Conservation (phyloP, 805 yeast genomes). For the Yarrowia yakushimensis region DNA sequence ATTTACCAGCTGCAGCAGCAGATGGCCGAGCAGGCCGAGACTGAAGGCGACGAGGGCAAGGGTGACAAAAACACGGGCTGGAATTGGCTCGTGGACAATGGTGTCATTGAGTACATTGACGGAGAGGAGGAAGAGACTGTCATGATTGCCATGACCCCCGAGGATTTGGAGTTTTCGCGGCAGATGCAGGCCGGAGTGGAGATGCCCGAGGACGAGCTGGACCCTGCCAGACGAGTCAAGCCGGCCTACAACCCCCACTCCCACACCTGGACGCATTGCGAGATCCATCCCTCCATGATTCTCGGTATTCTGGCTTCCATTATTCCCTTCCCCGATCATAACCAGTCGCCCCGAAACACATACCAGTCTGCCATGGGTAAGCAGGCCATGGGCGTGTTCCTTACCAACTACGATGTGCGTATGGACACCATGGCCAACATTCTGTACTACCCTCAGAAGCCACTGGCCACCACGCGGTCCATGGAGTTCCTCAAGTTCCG, state of each 20-base stretch:
- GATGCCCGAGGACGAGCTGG: slow-evolving; percentile 46
- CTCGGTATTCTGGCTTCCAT: slow-evolving; percentile 97
- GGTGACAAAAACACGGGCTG: slow-evolving; percentile 62
- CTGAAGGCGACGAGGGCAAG: slow-evolving; percentile 47
- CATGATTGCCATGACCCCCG: slow-evolving; percentile 98
- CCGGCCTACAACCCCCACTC: slow-evolving; percentile 57
- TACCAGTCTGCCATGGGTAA: slow-evolving; percentile 99
- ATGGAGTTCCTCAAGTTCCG: slow-evolving; percentile 97
- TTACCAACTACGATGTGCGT: slow-evolving; percentile 91
- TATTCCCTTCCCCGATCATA: slow-evolving; percentile 99
- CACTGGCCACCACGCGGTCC: slow-evolving; percentile 94
- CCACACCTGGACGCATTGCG: slow-evolving; percentile 96
- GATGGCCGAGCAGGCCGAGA: slow-evolving; percentile 40
- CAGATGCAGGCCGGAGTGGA: slow-evolving; percentile 41
- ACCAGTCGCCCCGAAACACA: slow-evolving; percentile 98
- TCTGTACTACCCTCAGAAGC: slow-evolving; percentile 95
- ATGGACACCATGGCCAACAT: slow-evolving; percentile 99
- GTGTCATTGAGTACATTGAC: slow-evolving; percentile 93
- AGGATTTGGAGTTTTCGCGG: slow-evolving; percentile 73
- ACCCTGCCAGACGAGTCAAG: slow-evolving; percentile 84
- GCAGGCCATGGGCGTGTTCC: slow-evolving; percentile 98
- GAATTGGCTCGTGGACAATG: slow-evolving; percentile 76
- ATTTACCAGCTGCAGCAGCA: slow-evolving; percentile 56
- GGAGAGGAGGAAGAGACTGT: slow-evolving; percentile 99
- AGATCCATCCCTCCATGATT: slow-evolving; percentile 98